Percentiles rank a stretch among this genome's conserved stretches.
phyloP scores from a whole-genome alignment of 208 protist genomes.

The Novymonas esmeraldas region DNA sequence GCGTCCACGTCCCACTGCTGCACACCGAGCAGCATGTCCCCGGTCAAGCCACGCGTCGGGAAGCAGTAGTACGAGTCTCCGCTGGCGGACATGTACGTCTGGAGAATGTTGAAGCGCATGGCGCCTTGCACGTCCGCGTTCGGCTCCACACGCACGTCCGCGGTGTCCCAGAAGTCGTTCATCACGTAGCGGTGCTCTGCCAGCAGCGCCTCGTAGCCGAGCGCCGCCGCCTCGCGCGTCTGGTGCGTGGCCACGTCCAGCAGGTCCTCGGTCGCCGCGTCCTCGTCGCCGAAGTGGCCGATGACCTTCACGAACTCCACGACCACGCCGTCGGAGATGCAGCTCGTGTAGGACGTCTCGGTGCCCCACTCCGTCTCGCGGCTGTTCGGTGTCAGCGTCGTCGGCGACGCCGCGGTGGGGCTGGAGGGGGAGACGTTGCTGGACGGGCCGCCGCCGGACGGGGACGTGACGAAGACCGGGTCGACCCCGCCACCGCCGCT shows the following conservation, averaged over 20 bases:
- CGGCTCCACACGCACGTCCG: constrained; percentile 67
- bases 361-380: constrained; percentile 66
- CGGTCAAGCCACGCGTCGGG: constrained; percentile 76
- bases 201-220: constrained; percentile 65
- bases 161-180: constrained; percentile 71
- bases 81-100: constrained; percentile 71
- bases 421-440: constrained; percentile 15
- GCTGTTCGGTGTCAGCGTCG: constrained; percentile 51
- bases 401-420: constrained; percentile 19
- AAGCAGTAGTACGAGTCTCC: constrained; percentile 50
- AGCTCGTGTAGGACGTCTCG: constrained; percentile 81
- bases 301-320: constrained; percentile 86
- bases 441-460: constrained; percentile 4
- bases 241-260: constrained; percentile 68
- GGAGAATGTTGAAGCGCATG: constrained; percentile 87
- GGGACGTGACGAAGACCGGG: constrained; percentile 18
- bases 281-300: constrained; percentile 79
- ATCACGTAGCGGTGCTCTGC: constrained; percentile 68
- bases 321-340: constrained; percentile 62
- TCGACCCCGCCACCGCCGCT: constrained; percentile 2
- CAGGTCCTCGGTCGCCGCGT: constrained; percentile 81
- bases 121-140: constrained; percentile 67
- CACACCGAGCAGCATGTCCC: constrained; percentile 67
- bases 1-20: constrained; percentile 92
- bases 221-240: constrained; percentile 53